Evolutionary conservation across 2,329 filamentous ascomycete genomes (phyloP).

Genomic region (Colletotrichum horii): DNA sequence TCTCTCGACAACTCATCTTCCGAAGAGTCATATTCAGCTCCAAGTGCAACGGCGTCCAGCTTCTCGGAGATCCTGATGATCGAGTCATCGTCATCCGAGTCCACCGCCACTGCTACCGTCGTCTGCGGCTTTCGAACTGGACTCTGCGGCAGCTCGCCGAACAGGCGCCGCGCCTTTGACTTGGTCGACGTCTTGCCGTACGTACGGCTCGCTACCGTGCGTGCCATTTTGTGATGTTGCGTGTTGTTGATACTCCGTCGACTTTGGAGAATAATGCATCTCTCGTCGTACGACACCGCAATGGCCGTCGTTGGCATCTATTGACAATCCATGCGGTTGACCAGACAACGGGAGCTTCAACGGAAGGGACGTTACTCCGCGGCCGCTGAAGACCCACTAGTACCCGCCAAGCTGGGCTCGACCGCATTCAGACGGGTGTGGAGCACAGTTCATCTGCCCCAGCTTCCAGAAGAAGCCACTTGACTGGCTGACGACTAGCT

Average conservation of each 20-base stretch:
- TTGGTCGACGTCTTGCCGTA: constrained; percentile 58
- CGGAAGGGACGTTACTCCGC: not conserved
- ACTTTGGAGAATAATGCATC: not conserved
- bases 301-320: constrained; percentile 5
- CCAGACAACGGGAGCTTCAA: not conserved
- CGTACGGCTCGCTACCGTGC: constrained; percentile 46
- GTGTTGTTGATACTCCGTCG: not conserved
- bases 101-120: not conserved
- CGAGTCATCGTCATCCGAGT: constrained; percentile 5
- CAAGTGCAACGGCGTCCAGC: constrained; percentile 35
- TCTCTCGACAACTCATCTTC: constrained; percentile 18
- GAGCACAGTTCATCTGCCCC: constrained; percentile 7
- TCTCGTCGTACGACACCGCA: not conserved
- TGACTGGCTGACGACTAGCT: constrained; percentile 19
- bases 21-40: constrained; percentile 21
- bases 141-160: constrained; percentile 57
- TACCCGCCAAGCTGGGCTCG: not conserved
- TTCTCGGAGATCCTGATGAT: constrained; percentile 39
- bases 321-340: constrained; percentile 13
- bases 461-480: constrained; percentile 17
- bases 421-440: constrained; percentile 9
- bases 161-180: constrained; percentile 52
- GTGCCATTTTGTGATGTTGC: constrained; percentile 45
- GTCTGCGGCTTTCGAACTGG: constrained; percentile 41
- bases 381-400: not conserved